Base-by-base conservation (phyloP, 352 stramenopile genomes). In the Globisporangium alternatum region DNA sequence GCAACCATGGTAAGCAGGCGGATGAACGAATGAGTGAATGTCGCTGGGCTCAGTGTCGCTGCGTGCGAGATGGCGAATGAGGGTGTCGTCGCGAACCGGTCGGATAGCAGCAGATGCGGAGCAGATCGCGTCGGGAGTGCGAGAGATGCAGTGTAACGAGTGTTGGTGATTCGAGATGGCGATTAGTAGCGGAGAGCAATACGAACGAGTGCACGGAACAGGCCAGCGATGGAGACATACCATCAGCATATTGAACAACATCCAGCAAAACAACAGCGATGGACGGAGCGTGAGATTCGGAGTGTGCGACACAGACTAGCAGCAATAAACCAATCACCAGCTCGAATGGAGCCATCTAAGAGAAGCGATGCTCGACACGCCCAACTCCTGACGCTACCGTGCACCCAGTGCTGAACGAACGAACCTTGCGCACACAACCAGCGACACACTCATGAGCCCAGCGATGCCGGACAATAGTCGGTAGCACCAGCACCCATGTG, bases 1-100 rank as follows among this genome's bases (percentile, higher is more conserved):
- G 83, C 82, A 78, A 90, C 78, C 80, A 92, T 92, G 83, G 83
- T 92, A 92, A 80, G 83, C 55, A 64, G 43, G 19, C 31, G 31
- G 31, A 47, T 47, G 41, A 45, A 58, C 30, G 52, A 41, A 51
- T 6, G 22, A 6, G 10, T 30, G 31, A 37, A 21, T 33, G 21
- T 48, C 43, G 43, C 43, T 48, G 19, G 43, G 43, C 13, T 45
- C 39, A 13, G 15, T 19, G 41, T 31, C n/a, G 13, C 28, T 39
- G 19, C 4, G 56, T 62, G 25, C 31, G 56, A 41, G 25, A 9
- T 35, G 43, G 39, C 19, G 28, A 41, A 15, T 35, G 13, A 43
- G 17, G 30, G 25, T 8, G 3, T 17, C 8, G 39, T 21, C 3
- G 15, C n/a, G n/a, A 35, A 22, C 30, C 3, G 31, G 10, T 30